These are phyloP conservation scores for Trichopus zeylanicus DNA, from an alignment of 116 monocot genomes.

Conservation along the genomic window DNA sequence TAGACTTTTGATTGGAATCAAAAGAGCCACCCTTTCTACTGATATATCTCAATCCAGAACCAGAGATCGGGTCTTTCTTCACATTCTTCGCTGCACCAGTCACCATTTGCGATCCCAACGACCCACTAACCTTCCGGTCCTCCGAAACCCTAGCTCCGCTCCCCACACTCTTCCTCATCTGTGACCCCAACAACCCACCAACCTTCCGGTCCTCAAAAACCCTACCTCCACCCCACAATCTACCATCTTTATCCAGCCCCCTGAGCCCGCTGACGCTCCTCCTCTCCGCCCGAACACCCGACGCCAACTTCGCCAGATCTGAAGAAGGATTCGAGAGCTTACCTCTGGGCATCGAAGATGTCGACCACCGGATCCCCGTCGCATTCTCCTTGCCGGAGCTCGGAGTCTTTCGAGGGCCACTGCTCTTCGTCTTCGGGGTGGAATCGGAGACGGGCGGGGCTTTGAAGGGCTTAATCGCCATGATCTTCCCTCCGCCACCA, in stretches of 20 bases:
- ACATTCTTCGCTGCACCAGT: neutral
- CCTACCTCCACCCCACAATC: neutral
- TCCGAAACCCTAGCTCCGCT: neutral
- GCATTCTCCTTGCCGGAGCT: constrained; percentile 18
- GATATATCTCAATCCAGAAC: neutral
- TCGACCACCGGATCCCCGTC: constrained; percentile 47
- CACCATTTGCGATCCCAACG: constrained; percentile 1
- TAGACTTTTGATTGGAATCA: neutral
- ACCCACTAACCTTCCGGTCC: constrained; percentile 6
- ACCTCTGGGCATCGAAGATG: constrained; percentile 64
- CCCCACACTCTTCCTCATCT: no score
- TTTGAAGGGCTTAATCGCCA: constrained; percentile 34
- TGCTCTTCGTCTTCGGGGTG: constrained; percentile 17
- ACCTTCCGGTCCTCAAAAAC: constrained; percentile 5
- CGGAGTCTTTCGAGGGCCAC: constrained; percentile 12
- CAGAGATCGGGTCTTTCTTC: neutral
- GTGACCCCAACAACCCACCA: constrained; percentile 3
- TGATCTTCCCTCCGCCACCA: constrained; percentile 51
- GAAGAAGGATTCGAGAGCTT: constrained; percentile 24
- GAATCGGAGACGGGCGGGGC: constrained; percentile 9
- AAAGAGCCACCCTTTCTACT: neutral
- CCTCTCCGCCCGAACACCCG: constrained; percentile 15
- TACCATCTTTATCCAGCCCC: constrained; percentile 19
- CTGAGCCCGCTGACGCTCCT: constrained; percentile 17
- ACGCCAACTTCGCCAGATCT: constrained; percentile 20